Evolutionary conservation across 2,329 filamentous ascomycete genomes (phyloP), one percentile per base, ranked within the genome.

Genomic region (Xylaria sp.): DNA sequence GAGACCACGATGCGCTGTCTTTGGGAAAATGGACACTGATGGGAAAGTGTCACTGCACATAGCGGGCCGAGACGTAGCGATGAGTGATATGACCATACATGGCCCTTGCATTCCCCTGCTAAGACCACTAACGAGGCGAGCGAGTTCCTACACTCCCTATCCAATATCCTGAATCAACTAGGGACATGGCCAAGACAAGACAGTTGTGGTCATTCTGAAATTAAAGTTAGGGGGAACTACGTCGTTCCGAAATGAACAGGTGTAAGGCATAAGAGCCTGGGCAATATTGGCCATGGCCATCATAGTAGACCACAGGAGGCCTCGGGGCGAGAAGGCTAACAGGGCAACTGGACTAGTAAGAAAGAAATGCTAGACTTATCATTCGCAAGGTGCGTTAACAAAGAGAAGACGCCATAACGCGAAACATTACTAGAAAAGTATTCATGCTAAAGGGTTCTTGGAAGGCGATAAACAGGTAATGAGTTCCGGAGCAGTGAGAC

Each of bases 211-310:
- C 58, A 65, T 44, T 55, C 41, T 60, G 34, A 54, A 50, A 56
- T 59, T 41, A 48, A 63, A 70, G 62, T 61, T 69, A 69, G 63
- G 69, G 74, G 76, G 76, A 77, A 75, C 60, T 51, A 68, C 65
- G 73, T 65, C 70, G 72, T 78, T 77, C 76, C 76, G 76, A 77
- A 71, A 77, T 78, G 75, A 78, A 52, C 71, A 74, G 76, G 74
- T 57, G 31, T 39, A 39, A 39, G 23, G 10, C 44, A 48, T 69
- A 44, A 60, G 48, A 25, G 25, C 39, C 31, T 37, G 28, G 54
- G 8, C 23, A 41, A 2, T 18, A 18, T 56, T 46, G 39, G 50
- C 50, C 23, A 50, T 54, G 23, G 37, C 6, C 41, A 46, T 46
- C 41, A 46, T 46, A 46, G 13, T 46, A 46, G 1, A 46, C 13